Conservation (phyloP, 2,329 filamentous ascomycete species). For the Fusarium sp. region DNA sequence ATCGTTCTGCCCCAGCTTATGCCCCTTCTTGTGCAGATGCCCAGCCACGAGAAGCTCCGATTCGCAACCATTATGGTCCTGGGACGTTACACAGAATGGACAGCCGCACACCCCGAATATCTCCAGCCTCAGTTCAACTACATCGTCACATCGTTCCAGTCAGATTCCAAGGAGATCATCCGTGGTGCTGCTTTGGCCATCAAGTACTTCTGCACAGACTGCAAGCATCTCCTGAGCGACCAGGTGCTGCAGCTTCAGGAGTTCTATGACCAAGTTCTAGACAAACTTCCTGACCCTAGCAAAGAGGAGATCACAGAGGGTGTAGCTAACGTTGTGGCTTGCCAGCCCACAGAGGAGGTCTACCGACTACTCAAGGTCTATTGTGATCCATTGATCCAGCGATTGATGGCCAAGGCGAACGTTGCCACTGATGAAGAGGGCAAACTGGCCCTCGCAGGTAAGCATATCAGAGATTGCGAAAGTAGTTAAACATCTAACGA, state of each 20-base stretch:
- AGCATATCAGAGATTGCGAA: constrained; percentile 42
- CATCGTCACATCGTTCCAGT: constrained; percentile 92
- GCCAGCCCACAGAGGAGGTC: constrained; percentile 82
- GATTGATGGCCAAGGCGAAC: constrained; percentile 89
- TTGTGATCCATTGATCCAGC: constrained; percentile 88
- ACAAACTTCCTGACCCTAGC: constrained; percentile 85
- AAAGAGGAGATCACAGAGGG: constrained; percentile 98
- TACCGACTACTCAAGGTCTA: constrained; percentile 91
- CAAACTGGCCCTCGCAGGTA: constrained; percentile 87
- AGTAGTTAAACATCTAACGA: constrained; percentile 34
- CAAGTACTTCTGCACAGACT: constrained; percentile 97
- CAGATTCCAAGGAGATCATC: constrained; percentile 89
- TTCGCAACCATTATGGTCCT: constrained; percentile 99
- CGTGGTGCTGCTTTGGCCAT: constrained; percentile 93
- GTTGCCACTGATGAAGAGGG: constrained; percentile 83
- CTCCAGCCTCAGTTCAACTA: constrained; percentile 94
- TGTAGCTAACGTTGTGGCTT: constrained; percentile 90
- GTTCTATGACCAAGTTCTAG: constrained; percentile 91
- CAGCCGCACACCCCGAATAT: constrained; percentile 90
- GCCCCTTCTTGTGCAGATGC: constrained; percentile 92
- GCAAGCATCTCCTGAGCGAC: constrained; percentile 83
- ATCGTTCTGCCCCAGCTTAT: constrained; percentile 92
- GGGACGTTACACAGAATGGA: constrained; percentile 98
- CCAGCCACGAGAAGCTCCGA: constrained; percentile 95
- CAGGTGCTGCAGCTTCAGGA: constrained; percentile 89